A percentile compares a stretch with the other conserved stretches of the same genome.
phyloP scores from a whole-genome alignment of 2,329 filamentous ascomycete species.

The Alternaria metachromatica region DNA sequence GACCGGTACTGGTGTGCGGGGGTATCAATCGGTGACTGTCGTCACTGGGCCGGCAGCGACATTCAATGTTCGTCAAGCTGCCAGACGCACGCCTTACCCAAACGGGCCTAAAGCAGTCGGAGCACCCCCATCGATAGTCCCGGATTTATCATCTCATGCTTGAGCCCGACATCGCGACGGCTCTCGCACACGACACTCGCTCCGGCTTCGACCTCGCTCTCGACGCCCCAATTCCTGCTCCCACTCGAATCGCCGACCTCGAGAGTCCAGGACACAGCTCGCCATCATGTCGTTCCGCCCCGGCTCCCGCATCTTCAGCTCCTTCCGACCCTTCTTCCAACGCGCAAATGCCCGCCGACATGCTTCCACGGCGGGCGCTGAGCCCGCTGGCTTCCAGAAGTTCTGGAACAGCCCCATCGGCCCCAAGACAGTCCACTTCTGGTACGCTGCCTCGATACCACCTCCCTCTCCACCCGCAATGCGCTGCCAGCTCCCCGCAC shows the following conservation, averaged over 20 bases:
- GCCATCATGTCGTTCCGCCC: constrained; percentile 62
- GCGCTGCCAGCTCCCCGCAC: constrained; percentile 5
- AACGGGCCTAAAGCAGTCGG: constrained; percentile 26
- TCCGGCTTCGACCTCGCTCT: neutral
- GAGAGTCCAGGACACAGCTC: constrained; percentile 10
- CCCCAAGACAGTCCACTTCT: constrained; percentile 91
- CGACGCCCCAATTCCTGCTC: constrained; percentile 47
- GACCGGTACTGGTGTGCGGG: constrained; percentile 3
- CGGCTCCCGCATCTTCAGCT: constrained; percentile 64
- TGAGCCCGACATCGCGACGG: constrained; percentile 25
- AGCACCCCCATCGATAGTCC: constrained; percentile 30
- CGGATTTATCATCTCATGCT: constrained; percentile 26
- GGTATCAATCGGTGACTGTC: constrained; percentile 24
- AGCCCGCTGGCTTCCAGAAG: constrained; percentile 68
- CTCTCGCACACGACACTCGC: constrained; percentile 4
- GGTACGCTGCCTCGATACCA: constrained; percentile 61
- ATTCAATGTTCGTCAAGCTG: constrained; percentile 31
- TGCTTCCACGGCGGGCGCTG: constrained; percentile 65
- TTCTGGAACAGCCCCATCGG: constrained; percentile 64
- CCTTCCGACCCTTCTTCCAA: constrained; percentile 59
- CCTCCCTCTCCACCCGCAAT: neutral
- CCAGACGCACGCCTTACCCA: constrained; percentile 12
- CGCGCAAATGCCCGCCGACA: constrained; percentile 67
- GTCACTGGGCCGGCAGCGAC: constrained; percentile 10
- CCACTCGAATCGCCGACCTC: constrained; percentile 24